phyloP scores from a whole-genome alignment of 2,329 filamentous ascomycete species.

The Aspergillus sp. region DNA sequence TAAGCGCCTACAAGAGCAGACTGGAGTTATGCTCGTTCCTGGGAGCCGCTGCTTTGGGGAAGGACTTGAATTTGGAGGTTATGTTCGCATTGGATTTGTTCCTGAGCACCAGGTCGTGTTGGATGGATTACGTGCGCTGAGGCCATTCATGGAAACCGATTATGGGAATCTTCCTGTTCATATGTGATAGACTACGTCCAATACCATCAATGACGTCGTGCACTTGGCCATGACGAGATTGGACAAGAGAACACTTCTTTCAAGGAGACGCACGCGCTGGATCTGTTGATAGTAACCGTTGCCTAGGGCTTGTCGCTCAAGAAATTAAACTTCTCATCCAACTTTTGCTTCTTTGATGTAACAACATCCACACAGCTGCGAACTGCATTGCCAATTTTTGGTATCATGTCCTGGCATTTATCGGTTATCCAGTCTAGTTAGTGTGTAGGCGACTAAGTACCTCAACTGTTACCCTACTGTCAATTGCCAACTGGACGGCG shows the following conservation, averaged over 20 bases:
- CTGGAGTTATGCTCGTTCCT: constrained; percentile 69
- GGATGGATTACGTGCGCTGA: constrained; percentile 57
- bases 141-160: constrained; percentile 52
- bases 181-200: not conserved
- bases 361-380: no score
- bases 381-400: no score
- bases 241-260: not conserved
- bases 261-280: no score
- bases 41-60: constrained; percentile 69
- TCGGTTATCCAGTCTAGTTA: no score
- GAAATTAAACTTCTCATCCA: no score
- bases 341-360: no score
- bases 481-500: no score
- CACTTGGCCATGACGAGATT: not conserved
- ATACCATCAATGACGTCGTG: not conserved
- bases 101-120: constrained; percentile 64
- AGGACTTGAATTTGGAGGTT: constrained; percentile 64
- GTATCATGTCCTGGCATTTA: no score
- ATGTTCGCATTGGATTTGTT: constrained; percentile 72
- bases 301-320: no score
- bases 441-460: no score
- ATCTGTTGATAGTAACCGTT: no score
- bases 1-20: constrained; percentile 61
- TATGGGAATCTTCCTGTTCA: constrained; percentile 22
- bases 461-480: no score